Evolutionary conservation across 1,284 basidiomycete genomes (phyloP).

Genomic region (Ustanciosporium gigantosporum): DNA sequence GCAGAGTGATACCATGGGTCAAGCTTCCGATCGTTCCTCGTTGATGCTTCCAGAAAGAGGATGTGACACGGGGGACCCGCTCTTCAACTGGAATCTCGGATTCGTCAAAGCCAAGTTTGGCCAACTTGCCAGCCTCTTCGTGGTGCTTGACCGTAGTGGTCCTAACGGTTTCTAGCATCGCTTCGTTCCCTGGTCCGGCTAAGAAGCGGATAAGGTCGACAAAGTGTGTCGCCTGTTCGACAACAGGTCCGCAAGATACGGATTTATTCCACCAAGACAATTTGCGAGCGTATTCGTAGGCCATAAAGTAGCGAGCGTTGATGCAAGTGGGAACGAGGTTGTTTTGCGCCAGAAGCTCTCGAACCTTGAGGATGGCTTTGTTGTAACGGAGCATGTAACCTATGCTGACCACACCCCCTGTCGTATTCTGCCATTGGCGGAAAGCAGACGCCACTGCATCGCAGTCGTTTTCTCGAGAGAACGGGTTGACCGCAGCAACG

Average conservation of each 20-base stretch:
- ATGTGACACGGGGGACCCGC: constrained; percentile 33
- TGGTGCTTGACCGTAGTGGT: constrained; percentile 14
- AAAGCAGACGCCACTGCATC: constrained; percentile 15
- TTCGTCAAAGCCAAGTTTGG: constrained; percentile 31
- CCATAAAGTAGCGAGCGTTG: constrained; percentile 52
- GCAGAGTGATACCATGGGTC: constrained; percentile 32
- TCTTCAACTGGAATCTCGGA: constrained; percentile 5
- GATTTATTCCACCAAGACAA: constrained; percentile 41
- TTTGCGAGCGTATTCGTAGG: constrained; percentile 41
- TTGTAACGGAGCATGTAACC: constrained; percentile 46
- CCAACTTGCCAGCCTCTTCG: constrained; percentile 20
- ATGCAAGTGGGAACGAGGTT: constrained; percentile 18
- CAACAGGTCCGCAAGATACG: constrained; percentile 50
- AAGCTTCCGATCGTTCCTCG: constrained; percentile 27
- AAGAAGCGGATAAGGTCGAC: constrained; percentile 42
- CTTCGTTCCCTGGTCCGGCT: constrained; percentile 17
- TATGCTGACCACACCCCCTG: constrained; percentile 21
- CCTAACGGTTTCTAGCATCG: constrained; percentile 11
- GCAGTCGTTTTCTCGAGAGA: constrained; percentile 14
- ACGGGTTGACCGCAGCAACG: constrained; percentile 37
- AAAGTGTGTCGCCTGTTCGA: constrained; percentile 60
- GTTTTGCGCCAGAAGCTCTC: constrained; percentile 9
- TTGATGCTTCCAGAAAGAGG: constrained; percentile 34
- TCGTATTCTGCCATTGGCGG: constrained; percentile 1
- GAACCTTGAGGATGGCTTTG: constrained; percentile 19